Conservation (phyloP, 257 asterid genomes). For the Nyctanthes arbortristis region DNA sequence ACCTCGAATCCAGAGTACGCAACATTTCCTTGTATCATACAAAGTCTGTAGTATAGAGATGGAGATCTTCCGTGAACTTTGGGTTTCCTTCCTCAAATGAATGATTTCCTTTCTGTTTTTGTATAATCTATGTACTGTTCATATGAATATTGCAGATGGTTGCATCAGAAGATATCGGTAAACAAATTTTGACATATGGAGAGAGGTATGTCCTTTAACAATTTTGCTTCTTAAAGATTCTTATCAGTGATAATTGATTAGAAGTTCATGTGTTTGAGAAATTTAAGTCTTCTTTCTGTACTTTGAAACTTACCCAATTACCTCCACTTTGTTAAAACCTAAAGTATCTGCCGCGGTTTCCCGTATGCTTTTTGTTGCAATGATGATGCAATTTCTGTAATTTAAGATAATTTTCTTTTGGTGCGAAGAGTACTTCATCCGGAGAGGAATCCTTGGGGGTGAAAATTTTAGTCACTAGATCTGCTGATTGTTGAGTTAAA, state of each 20-base stretch:
- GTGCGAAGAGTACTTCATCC: too few species aligned
- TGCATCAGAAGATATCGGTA: conserved; percentile 82
- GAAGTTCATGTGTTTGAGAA: neutral
- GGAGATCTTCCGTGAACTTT: neutral
- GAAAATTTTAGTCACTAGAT: neutral
- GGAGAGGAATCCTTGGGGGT: neutral
- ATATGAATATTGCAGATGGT: conserved; percentile 59
- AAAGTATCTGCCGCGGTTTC: neutral
- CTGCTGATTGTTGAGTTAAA: neutral
- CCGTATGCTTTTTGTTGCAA: neutral
- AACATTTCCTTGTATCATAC: conserved; percentile 6
- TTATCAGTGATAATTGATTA: neutral
- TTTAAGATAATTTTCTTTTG: neutral
- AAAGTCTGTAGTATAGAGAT: conserved; percentile 4
- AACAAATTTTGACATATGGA: conserved; percentile 74
- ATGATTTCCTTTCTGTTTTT: conserved; percentile 9
- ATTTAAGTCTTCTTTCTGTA: neutral
- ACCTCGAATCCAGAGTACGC: conserved; percentile 91
- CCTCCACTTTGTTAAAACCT: neutral
- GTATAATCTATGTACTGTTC: conserved; percentile 18
- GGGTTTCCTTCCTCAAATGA: conserved; percentile 5
- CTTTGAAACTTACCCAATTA: neutral
- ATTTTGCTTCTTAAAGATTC: neutral
- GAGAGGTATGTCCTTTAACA: conserved; percentile 49
- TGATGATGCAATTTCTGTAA: neutral